Evolutionary conservation across 441 rosid genomes (phyloP), one percentile per base, ranked within the genome.

Genomic region (Gossypium trilobum): DNA sequence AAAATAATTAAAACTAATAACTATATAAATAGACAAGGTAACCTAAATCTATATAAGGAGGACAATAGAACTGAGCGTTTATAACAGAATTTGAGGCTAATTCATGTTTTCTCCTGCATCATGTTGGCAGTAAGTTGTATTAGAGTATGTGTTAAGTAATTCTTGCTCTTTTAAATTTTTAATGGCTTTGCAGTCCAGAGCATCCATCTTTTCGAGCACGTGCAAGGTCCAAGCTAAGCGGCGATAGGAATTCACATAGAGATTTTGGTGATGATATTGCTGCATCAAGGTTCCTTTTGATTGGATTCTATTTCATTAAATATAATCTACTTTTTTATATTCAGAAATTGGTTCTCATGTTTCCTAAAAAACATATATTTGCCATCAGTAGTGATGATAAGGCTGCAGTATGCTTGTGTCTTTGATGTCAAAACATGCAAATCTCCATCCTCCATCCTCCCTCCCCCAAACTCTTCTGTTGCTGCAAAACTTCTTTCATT

Each of bases 141-240:
- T 59, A 5, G 61, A 52, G 44, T 52, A 29, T 52, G 13, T 46
- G 17, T 60, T 14, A 59, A 59, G 11, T 0, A 31, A 29, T 55
- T n/a, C 27, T 55, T 59, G 16, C 25, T 25, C 51, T 68, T 51
- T 77, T 67, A 27, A 68, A 19, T 31, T 46, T 71, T 46, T 67
- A 69, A 70, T 81, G 58, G 55, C 69, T 78, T 70, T 83, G 77
- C 92, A 95, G 99, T 82, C 99, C 99, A 54, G 99, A 95, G 85
- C 97, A 91, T 87, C 99, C 95, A 78, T 91, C 95, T 71, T 85
- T 89, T 62, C 92, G 87, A 82, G 85, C 86, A 72, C 98, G 92
- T 72, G 91, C 92, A 70, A 85, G 90, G 74, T 95, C 98, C 75
- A 88, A 90, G 88, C 87, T 95, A 74, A 87, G 98, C 66, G 98